Conservation (phyloP, 2,329 filamentous ascomycete species). For the Pseudogymnoascus sp. region DNA sequence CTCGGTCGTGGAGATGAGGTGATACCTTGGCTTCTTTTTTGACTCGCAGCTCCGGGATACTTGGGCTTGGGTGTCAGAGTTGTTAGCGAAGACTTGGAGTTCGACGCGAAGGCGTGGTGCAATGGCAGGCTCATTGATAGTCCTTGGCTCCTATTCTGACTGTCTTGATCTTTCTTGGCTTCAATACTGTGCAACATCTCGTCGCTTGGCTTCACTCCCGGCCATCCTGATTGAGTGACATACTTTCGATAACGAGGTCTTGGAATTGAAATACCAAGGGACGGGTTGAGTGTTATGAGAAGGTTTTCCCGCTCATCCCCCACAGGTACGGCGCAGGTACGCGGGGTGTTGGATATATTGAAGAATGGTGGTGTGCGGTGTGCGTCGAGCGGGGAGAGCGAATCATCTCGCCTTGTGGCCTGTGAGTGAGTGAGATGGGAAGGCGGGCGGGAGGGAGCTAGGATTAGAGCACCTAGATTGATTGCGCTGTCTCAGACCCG, state of each 20-base stretch:
- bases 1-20: neutral
- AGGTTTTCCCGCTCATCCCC: neutral
- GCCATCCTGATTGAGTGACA: neutral
- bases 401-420: neutral
- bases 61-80: neutral
- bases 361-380: neutral
- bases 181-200: neutral
- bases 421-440: neutral
- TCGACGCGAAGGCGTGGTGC: neutral
- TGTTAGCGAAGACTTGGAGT: neutral
- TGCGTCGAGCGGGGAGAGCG: neutral
- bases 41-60: neutral
- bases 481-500: neutral
- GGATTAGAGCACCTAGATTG: neutral
- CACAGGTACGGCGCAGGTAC: neutral
- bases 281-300: neutral
- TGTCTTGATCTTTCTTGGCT: neutral
- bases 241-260: neutral
- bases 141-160: neutral
- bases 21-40: neutral
- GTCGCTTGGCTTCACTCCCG: neutral
- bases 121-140: neutral
- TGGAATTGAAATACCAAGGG: neutral
- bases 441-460: neutral
- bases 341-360: neutral